phyloP scores from a whole-genome alignment of 2,329 filamentous ascomycete genomes.

The Aspergillus sp. region DNA sequence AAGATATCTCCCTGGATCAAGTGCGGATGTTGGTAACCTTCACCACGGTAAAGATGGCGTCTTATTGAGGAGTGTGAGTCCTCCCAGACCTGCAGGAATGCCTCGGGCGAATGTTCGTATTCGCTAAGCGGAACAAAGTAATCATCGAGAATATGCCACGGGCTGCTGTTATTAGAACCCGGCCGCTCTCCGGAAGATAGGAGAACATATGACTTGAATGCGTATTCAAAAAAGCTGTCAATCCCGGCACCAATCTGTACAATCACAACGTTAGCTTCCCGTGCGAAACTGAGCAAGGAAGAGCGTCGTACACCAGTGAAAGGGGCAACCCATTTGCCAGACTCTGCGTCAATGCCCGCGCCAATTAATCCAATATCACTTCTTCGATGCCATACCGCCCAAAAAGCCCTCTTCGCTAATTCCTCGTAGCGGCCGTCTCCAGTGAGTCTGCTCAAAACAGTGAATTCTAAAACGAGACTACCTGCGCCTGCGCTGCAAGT shows the following conservation, averaged over 20 bases:
- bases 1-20: conserved; percentile 87
- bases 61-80: conserved; percentile 84
- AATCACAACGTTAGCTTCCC: conserved; percentile 7
- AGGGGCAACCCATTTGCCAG: conserved; percentile 81
- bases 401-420: conserved; percentile 87
- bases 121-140: conserved; percentile 65
- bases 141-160: conserved; percentile 56
- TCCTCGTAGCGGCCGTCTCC: conserved; percentile 86
- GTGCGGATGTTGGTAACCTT: conserved; percentile 78
- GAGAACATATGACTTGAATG: conserved; percentile 88
- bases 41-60: conserved; percentile 80
- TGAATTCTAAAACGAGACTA: conserved; percentile 90
- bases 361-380: conserved; percentile 86
- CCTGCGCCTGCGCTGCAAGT: conserved; percentile 97
- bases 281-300: not conserved
- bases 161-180: conserved; percentile 35
- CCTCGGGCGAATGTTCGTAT: conserved; percentile 69
- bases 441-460: conserved; percentile 82
- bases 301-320: conserved; percentile 65
- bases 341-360: conserved; percentile 88
- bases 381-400: conserved; percentile 89
- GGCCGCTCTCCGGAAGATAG: conserved; percentile 68
- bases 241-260: conserved; percentile 86
- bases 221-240: conserved; percentile 98
- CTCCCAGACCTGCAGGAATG: conserved; percentile 81